Conservation (phyloP, 1,284 basidiomycete genomes). For the Cryptococcus hybrid region DNA sequence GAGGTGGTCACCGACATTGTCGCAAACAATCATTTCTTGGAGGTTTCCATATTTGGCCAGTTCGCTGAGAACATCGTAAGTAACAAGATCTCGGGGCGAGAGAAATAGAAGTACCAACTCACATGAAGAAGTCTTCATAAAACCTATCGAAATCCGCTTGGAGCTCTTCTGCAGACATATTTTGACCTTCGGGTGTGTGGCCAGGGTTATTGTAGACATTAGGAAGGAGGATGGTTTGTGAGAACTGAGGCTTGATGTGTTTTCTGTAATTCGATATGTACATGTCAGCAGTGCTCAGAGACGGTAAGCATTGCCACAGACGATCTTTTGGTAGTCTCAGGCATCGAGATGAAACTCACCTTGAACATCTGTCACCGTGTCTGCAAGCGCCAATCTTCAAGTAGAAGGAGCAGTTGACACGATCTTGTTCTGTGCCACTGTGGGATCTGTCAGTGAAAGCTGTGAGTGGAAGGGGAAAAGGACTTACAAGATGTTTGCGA, state of each 20-base stretch:
- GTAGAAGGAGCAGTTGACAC: conserved; percentile 53
- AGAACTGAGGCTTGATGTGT: conserved; percentile 96
- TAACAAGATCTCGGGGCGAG: too few relatives aligned
- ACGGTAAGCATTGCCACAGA: neutral
- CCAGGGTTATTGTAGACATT: conserved; percentile 99
- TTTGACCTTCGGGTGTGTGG: conserved; percentile 77
- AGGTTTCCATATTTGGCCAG: conserved; percentile 92
- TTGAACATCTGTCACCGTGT: conserved; percentile 50
- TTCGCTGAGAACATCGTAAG: conserved; percentile 54
- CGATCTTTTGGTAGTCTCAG: too few relatives aligned
- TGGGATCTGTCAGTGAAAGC: neutral
- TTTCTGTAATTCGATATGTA: conserved; percentile 57
- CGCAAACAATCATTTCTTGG: conserved; percentile 95
- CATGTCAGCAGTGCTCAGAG: conserved; percentile 25
- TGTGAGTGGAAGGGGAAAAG: neutral
- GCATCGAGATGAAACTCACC: conserved; percentile 20
- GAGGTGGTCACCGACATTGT: conserved; percentile 98
- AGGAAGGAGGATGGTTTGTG: conserved; percentile 94
- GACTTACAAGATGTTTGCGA: conserved; percentile 50
- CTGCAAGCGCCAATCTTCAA: conserved; percentile 51
- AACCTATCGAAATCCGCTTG: conserved; percentile 97
- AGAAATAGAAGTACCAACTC: conserved; percentile 13
- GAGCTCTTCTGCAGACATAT: conserved; percentile 62
- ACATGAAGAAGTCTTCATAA: conserved; percentile 89
- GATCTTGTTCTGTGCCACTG: conserved; percentile 51